These are phyloP conservation scores for Beauveria sp. DNA, from an alignment of 2,329 filamentous ascomycete genomes.

Conservation along the genomic window DNA sequence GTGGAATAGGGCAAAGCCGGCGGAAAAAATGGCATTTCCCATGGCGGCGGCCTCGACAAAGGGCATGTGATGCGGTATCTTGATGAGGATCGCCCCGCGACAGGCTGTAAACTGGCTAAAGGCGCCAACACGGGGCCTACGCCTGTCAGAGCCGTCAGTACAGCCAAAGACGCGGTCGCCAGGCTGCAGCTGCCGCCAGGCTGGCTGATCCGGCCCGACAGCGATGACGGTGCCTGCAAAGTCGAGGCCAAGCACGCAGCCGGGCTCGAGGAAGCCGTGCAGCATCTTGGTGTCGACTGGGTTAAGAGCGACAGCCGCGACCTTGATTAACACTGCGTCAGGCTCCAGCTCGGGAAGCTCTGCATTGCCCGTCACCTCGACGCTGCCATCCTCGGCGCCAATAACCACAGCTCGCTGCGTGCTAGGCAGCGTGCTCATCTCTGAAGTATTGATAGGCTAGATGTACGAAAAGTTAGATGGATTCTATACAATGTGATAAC, in stretches of 20 bases:
- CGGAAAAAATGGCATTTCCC: constrained; percentile 18
- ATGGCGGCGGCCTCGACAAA: constrained; percentile 19
- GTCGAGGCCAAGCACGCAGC: constrained; percentile 25
- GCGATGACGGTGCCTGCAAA: constrained; percentile 25
- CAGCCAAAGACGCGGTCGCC: constrained; percentile 21
- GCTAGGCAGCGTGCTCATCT: neutral
- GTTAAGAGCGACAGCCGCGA: constrained; percentile 1
- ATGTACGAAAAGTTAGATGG: neutral
- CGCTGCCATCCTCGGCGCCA: neutral
- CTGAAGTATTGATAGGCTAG: neutral
- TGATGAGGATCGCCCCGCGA: constrained; percentile 14
- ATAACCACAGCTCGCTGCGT: neutral
- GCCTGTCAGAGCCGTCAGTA: constrained; percentile 15
- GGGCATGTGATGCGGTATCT: constrained; percentile 19
- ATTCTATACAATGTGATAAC: no score
- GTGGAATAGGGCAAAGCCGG: constrained; percentile 23
- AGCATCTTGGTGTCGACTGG: constrained; percentile 11
- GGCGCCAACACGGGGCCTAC: constrained; percentile 17
- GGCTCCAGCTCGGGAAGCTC: neutral
- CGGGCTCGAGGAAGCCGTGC: constrained; percentile 17
- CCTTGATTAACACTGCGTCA: neutral
- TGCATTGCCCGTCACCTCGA: neutral
- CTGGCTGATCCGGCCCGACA: constrained; percentile 14
- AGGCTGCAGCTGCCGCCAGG: neutral
- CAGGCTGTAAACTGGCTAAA: constrained; percentile 22